Evolutionary conservation across 2,329 filamentous ascomycete species (phyloP), one percentile per base, ranked within the genome.

Genomic region (Curvularia verruculosa): DNA sequence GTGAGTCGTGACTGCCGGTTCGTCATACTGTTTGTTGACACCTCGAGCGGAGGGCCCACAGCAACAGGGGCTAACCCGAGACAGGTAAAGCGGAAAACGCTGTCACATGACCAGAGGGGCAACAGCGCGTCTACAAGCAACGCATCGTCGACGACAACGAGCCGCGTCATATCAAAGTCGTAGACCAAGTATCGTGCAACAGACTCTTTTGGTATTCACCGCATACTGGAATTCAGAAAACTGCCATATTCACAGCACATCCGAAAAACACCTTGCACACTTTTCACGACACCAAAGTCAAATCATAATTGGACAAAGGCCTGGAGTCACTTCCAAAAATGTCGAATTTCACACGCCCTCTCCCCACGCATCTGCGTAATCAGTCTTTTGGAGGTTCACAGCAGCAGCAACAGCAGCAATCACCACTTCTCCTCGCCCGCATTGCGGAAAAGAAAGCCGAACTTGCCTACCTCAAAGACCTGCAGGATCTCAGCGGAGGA

Each of bases 391-490:
- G 74, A 53, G 69, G 66, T 52, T 78, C 66, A 26, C 81, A 49
- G 73, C 66, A 86, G 46, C 88, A 91, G 75, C 77, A 65, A 26
- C 81, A 49, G 73, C 66, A 86, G 46, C 88, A 91, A 75, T 90
- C 90, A 1, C 85, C 89, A 1, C 85, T 86, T 24, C 81, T 95
- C 15, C 79, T 90, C 50, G 86, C 89, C 43, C 88, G 91, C 62
- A 92, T 96, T 72, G 87, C 90, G 62, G 91, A 95, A 79, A 96
- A 96, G 81, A 92, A 90, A 76, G 86, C 87, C 52, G 91, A 96
- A 75, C 83, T 96, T 5, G 89, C 92, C 66, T 90, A 87, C 68
- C 81, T 95, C 56, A 89, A 86, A 71, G 88, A 95, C 74, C 79
- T 96, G 49, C 85, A 90, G 65, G 89, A 92, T 68, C 82, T 96